Percentiles rank a stretch among this genome's conserved stretches.
phyloP scores from a whole-genome alignment of 2,329 filamentous ascomycete genomes.

The Cordyceps farinosa region DNA sequence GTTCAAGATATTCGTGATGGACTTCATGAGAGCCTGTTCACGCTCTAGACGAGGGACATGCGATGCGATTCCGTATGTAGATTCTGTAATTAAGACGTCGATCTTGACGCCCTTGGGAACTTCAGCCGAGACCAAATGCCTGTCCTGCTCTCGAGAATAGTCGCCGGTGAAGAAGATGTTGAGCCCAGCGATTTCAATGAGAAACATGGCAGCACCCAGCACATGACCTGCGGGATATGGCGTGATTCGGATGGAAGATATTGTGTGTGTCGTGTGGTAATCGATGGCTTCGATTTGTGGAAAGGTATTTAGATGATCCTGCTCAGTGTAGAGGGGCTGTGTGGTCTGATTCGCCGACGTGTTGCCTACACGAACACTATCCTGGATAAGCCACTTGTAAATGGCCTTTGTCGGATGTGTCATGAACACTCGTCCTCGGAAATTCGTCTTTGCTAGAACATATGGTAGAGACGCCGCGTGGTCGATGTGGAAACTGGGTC shows the following conservation, averaged over 20 bases:
- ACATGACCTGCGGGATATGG: constrained; percentile 97
- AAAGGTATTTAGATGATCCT: constrained; percentile 91
- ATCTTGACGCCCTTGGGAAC: constrained; percentile 87
- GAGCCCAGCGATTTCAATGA: constrained; percentile 93
- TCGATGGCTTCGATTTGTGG: constrained; percentile 95
- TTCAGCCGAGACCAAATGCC: constrained; percentile 90
- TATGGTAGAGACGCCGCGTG: constrained; percentile 98
- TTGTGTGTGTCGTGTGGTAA: constrained; percentile 96
- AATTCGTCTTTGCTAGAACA: constrained; percentile 96
- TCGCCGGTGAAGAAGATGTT: constrained; percentile 98
- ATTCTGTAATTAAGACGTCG: constrained; percentile 95
- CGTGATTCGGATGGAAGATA: constrained; percentile 93
- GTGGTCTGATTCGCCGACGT: constrained; percentile 60
- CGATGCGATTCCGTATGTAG: constrained; percentile 92
- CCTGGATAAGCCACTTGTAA: constrained; percentile 99
- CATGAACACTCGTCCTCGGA: constrained; percentile 96
- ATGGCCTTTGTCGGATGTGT: constrained; percentile 99
- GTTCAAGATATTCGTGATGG: constrained; percentile 86
- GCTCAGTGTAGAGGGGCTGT: constrained; percentile 87
- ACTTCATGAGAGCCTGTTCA: constrained; percentile 92
- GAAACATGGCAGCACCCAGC: constrained; percentile 96
- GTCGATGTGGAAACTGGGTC: constrained; percentile 86
- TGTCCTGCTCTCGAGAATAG: constrained; percentile 92
- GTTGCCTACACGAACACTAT: constrained; percentile 86
- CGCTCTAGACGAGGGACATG: constrained; percentile 87